phyloP scores from a whole-genome alignment of 306 rosid species.

The Sesbania bispinosa region DNA sequence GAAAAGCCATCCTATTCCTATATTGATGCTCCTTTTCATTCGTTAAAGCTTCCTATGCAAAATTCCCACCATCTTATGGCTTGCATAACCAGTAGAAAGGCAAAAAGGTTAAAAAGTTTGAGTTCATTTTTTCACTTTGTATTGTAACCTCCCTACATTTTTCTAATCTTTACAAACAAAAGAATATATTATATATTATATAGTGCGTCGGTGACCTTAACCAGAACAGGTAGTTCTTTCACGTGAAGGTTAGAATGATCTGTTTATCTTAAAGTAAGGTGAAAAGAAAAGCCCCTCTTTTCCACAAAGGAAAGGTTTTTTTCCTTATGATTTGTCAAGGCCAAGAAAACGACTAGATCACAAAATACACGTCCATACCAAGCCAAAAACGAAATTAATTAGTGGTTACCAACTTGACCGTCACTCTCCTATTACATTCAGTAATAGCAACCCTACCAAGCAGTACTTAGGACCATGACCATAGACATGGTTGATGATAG shows the following conservation, averaged over 20 bases:
- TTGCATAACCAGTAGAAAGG: conserved; percentile 6
- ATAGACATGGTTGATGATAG: conserved; percentile 19
- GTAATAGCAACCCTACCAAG: conserved; percentile 34
- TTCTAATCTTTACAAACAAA: neutral
- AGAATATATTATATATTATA: no score
- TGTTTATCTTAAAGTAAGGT: neutral
- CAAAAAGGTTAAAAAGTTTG: neutral
- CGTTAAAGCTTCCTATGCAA: conserved; percentile 1
- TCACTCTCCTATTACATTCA: conserved; percentile 14
- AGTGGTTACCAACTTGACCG: conserved; percentile 30
- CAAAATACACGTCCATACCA: neutral
- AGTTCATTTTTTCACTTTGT: neutral
- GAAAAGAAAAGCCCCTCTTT: conserved; percentile 7
- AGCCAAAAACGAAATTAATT: conserved; percentile 21
- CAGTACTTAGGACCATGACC: conserved; percentile 28
- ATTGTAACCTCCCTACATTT: neutral
- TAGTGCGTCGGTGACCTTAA: conserved; percentile 1
- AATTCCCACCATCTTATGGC: neutral
- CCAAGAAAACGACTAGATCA: conserved; percentile 20
- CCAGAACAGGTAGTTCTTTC: neutral
- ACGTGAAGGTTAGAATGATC: conserved; percentile 2
- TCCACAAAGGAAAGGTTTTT: conserved; percentile 14
- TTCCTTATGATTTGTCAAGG: conserved; percentile 9
- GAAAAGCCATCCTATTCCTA: no score
- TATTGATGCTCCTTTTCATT: neutral